Conservation (phyloP, 345 rosid species). For the Dipteronia sinensis region DNA sequence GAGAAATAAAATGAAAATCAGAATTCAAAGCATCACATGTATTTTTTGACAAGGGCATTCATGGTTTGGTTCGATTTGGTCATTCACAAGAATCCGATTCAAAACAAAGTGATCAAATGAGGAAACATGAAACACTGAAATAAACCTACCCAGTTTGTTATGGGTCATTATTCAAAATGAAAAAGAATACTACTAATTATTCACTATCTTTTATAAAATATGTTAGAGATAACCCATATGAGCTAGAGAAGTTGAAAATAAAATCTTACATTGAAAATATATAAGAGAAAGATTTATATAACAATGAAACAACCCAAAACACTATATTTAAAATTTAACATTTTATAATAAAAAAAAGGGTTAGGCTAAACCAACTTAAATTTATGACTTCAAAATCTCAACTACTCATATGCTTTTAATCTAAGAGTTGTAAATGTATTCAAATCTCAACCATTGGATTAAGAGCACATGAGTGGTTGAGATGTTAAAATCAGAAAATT, state of each 20-base stretch:
- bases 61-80: background rate
- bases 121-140: background rate
- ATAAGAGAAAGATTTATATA: background rate
- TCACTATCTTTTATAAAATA: background rate
- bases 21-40: constrained; percentile 11
- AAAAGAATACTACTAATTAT: background rate
- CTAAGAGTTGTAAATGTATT: no score
- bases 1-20: background rate
- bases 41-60: background rate
- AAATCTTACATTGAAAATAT: background rate
- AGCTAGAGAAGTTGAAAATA: background rate
- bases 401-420: no score
- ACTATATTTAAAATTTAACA: no score
- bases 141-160: background rate
- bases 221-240: background rate
- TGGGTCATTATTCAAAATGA: background rate
- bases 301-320: background rate
- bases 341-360: no score
- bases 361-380: no score
- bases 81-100: background rate
- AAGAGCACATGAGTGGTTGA: no score
- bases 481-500: no score
- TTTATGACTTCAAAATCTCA: no score
- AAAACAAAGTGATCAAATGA: background rate
- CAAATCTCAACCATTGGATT: no score